phyloP scores from a whole-genome alignment of 768 basidiomycete genomes.

The Hypholoma fasciculare region DNA sequence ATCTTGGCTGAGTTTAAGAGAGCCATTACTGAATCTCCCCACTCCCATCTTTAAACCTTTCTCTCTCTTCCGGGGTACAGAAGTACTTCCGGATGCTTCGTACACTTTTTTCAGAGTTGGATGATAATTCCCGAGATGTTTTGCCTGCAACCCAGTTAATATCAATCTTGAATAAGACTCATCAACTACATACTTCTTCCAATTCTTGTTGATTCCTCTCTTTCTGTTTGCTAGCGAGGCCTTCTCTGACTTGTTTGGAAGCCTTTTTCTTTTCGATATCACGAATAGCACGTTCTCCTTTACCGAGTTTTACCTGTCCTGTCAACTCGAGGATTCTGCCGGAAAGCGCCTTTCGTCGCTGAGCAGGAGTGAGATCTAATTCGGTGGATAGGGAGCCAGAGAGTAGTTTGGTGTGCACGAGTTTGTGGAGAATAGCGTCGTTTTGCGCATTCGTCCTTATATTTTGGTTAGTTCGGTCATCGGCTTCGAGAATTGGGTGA shows the following conservation, averaged over 20 bases:
- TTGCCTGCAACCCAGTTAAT: conserved; percentile 52
- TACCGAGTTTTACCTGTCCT: conserved; percentile 69
- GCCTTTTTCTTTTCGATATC: conserved; percentile 68
- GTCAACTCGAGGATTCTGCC: conserved; percentile 77
- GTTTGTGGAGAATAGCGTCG: conserved; percentile 73
- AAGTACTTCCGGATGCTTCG: conserved; percentile 32
- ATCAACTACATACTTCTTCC: conserved; percentile 59
- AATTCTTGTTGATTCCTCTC: conserved; percentile 53
- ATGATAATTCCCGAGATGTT: conserved; percentile 84
- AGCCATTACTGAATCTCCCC: conserved; percentile 71
- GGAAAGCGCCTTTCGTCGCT: conserved; percentile 71
- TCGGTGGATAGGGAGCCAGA: conserved; percentile 71
- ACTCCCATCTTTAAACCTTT: conserved; percentile 79
- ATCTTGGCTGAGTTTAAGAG: conserved; percentile 59
- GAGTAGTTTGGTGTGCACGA: conserved; percentile 78
- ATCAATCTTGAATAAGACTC: background rate
- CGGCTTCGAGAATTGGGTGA: background rate
- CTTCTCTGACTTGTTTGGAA: conserved; percentile 70
- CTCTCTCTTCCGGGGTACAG: conserved; percentile 47
- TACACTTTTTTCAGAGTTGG: conserved; percentile 73
- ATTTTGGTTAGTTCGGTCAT: background rate
- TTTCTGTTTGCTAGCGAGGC: conserved; percentile 61
- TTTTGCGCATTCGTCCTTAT: conserved; percentile 73
- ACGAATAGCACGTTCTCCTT: conserved; percentile 65
- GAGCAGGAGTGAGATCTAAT: conserved; percentile 60